Evolutionary conservation across 2,329 filamentous ascomycete genomes (phyloP).

Genomic region (Ascomycota sp.): DNA sequence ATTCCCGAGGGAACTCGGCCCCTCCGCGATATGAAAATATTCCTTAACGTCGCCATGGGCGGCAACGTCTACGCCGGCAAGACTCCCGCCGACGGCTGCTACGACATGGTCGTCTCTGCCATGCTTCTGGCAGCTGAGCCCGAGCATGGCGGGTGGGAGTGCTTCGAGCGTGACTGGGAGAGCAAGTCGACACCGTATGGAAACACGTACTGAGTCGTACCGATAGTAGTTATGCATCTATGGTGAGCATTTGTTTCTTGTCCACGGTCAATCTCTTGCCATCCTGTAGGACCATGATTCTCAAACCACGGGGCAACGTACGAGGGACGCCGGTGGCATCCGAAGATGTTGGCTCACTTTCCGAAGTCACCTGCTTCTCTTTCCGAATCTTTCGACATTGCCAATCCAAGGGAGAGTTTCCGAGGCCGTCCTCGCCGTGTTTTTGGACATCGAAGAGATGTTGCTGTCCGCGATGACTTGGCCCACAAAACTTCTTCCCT

Average conservation of each 20-base stretch:
- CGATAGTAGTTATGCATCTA: neutral
- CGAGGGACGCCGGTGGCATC: too few species aligned
- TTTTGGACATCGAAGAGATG: too few species aligned
- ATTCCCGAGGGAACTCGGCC: conserved; percentile 31
- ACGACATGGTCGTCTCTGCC: conserved; percentile 34
- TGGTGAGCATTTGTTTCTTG: neutral
- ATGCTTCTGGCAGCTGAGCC: conserved; percentile 31
- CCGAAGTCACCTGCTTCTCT: too few species aligned
- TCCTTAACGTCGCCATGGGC: conserved; percentile 42
- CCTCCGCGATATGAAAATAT: conserved; percentile 32
- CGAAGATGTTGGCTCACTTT: too few species aligned
- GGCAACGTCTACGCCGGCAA: conserved; percentile 35
- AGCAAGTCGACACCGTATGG: conserved; percentile 7
- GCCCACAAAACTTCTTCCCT: too few species aligned
- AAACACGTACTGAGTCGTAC: conserved; percentile 15
- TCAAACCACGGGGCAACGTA: too few species aligned
- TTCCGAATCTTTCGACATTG: too few species aligned
- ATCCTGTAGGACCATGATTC: too few species aligned
- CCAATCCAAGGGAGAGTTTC: too few species aligned
- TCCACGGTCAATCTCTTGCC: too few species aligned
- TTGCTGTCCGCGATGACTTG: too few species aligned
- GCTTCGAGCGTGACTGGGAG: conserved; percentile 31
- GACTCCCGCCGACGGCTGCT: conserved; percentile 28
- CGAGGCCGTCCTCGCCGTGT: too few species aligned
- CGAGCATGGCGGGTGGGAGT: conserved; percentile 28